phyloP scores from a whole-genome alignment of 768 basidiomycete genomes.

The Xerocomus brunneocitrinus region DNA sequence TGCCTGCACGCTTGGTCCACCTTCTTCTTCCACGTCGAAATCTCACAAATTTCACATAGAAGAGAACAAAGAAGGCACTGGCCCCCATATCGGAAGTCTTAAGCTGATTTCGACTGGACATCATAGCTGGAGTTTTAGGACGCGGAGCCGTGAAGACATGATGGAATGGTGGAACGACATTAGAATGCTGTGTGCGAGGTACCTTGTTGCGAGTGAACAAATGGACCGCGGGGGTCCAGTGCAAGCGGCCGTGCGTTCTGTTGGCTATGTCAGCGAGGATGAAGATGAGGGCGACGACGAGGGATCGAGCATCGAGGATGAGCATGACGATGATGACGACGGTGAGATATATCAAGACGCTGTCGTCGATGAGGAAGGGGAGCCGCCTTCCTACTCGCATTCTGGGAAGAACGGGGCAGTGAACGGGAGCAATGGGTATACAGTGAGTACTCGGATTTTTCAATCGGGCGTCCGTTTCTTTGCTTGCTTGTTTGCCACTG shows the following conservation, averaged over 20 bases:
- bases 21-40: slow-evolving; percentile 58
- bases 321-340: slow-evolving; percentile 48
- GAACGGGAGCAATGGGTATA: slow-evolving; percentile 52
- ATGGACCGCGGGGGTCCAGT: slow-evolving; percentile 92
- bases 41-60: slow-evolving; percentile 98
- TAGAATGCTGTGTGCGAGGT: slow-evolving; percentile 87
- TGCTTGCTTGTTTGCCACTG: background rate
- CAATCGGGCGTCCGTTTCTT: background rate
- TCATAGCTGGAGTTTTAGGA: slow-evolving; percentile 86
- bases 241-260: slow-evolving; percentile 84
- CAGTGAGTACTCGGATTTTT: slow-evolving; percentile 40
- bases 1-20: slow-evolving; percentile 92
- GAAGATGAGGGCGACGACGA: slow-evolving; percentile 55
- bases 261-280: slow-evolving; percentile 84
- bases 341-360: slow-evolving; percentile 43
- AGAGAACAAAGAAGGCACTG: slow-evolving; percentile 77
- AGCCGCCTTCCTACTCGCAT: slow-evolving; percentile 60
- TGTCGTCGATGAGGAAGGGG: slow-evolving; percentile 38
- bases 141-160: slow-evolving; percentile 90
- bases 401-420: slow-evolving; percentile 40
- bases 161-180: slow-evolving; percentile 99
- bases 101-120: slow-evolving; percentile 37
- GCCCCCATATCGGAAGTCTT: slow-evolving; percentile 52
- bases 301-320: slow-evolving; percentile 45
- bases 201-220: slow-evolving; percentile 89